Percentiles rank a stretch among this genome's conserved stretches.
phyloP scores from a whole-genome alignment of 352 stramenopile genomes.

The Globisporangium perplexum region DNA sequence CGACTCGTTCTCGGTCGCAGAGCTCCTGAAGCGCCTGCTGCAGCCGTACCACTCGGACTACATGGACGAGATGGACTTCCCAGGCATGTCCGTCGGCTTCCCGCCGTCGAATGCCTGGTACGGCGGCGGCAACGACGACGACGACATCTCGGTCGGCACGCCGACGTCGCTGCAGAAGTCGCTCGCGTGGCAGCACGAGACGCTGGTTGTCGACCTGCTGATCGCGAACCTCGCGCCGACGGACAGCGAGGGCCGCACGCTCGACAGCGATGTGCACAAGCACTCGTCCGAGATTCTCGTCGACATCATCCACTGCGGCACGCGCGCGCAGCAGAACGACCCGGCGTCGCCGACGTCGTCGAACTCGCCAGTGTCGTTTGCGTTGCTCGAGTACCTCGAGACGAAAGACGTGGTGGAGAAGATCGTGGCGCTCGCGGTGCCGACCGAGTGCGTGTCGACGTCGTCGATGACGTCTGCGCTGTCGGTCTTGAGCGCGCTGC shows the following conservation, averaged over 20 bases:
- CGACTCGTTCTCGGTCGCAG: conserved; percentile 73
- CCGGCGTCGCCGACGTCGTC: conserved; percentile 52
- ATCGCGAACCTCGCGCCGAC: conserved; percentile 41
- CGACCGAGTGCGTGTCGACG: conserved; percentile 21
- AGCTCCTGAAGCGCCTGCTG: conserved; percentile 79
- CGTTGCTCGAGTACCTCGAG: conserved; percentile 74
- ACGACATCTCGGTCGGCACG: conserved; percentile 57
- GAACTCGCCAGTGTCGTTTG: conserved; percentile 52
- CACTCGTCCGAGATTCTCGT: conserved; percentile 77
- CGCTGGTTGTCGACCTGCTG: conserved; percentile 62
- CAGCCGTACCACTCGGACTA: conserved; percentile 83
- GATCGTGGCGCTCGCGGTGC: conserved; percentile 39
- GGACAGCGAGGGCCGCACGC: conserved; percentile 19
- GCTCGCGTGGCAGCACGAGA: conserved; percentile 71
- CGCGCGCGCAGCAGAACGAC: conserved; percentile 65
- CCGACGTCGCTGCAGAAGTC: conserved; percentile 65
- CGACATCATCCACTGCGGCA: conserved; percentile 84
- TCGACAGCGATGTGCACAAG: conserved; percentile 80
- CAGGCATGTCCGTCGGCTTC: conserved; percentile 69
- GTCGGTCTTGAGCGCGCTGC: conserved; percentile 67
- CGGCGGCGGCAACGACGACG: conserved; percentile 47
- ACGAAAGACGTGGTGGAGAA: conserved; percentile 67
- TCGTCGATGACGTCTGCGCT: conserved; percentile 81
- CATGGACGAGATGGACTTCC: conserved; percentile 87
- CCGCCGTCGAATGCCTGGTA: conserved; percentile 74